phyloP scores from a whole-genome alignment of 1,139 yeast species.

The Candida smagusa region DNA sequence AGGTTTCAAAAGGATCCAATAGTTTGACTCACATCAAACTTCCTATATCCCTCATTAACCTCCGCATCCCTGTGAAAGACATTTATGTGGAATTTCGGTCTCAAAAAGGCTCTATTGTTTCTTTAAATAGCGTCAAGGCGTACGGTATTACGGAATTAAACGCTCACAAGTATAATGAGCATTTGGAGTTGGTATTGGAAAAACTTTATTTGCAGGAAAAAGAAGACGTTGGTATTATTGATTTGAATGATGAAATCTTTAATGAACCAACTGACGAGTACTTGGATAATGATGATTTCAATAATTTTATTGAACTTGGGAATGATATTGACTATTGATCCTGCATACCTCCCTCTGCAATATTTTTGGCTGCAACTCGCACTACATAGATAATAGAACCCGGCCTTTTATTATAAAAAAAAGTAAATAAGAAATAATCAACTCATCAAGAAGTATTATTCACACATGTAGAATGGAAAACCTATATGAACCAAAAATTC shows the following conservation, averaged over 20 bases:
- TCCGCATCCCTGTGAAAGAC: slow-evolving; percentile 32
- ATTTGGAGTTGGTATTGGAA: slow-evolving; percentile 23
- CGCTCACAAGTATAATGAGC: slow-evolving; percentile 25
- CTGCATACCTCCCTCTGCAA: slow-evolving; percentile 1
- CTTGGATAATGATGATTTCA: background rate
- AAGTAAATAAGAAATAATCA: too few species aligned
- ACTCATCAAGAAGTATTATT: too few species aligned
- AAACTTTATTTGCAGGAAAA: slow-evolving; percentile 8
- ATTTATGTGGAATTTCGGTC: slow-evolving; percentile 33
- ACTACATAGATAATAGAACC: too few species aligned
- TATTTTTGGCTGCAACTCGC: slow-evolving; percentile 4
- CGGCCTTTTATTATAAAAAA: too few species aligned
- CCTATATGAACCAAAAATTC: background rate
- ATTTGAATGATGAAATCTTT: slow-evolving; percentile 4
- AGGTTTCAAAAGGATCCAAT: slow-evolving; percentile 13
- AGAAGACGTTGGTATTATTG: slow-evolving; percentile 1
- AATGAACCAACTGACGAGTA: background rate
- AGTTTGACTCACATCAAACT: slow-evolving; percentile 29
- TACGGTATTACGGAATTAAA: slow-evolving; percentile 38
- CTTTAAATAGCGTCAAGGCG: slow-evolving; percentile 29
- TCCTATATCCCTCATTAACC: slow-evolving; percentile 34
- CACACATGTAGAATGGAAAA: too few species aligned
- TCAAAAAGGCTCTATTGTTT: slow-evolving; percentile 16
- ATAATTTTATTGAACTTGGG: slow-evolving; percentile 1
- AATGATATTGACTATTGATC: slow-evolving; percentile 2